Percentiles rank a stretch among this genome's conserved stretches.
These are phyloP conservation scores for Neofusicoccum cordaticola DNA, from an alignment of 2,329 filamentous ascomycete species.

Conservation along the genomic window DNA sequence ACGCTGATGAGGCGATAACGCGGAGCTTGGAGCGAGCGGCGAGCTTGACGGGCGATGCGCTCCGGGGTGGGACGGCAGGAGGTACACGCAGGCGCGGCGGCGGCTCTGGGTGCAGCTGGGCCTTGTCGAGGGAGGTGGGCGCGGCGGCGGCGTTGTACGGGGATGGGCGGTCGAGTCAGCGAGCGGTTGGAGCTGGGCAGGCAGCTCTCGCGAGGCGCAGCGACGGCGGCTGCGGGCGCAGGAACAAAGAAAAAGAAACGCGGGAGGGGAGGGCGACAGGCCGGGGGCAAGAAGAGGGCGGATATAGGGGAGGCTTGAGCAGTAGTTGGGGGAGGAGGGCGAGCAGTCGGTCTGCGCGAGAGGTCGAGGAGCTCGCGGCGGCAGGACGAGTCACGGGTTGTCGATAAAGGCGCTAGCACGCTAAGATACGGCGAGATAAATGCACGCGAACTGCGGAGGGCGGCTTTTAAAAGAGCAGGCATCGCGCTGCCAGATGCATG, in stretches of 20 bases:
- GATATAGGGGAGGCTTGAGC: slow-evolving; percentile 3
- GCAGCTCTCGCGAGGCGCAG: slow-evolving; percentile 2
- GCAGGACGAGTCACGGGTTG: slow-evolving; percentile 1
- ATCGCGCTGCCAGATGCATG: slow-evolving; percentile 1
- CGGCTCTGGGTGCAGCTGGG: neutral
- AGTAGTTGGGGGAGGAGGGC: slow-evolving; percentile 3
- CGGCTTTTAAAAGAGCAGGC: slow-evolving; percentile 2
- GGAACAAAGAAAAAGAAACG: slow-evolving; percentile 17
- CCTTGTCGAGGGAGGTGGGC: slow-evolving; percentile 3
- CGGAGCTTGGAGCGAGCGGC: slow-evolving; percentile 9
- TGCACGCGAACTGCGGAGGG: neutral
- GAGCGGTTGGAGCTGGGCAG: slow-evolving; percentile 11
- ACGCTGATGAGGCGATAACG: neutral
- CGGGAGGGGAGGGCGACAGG: neutral
- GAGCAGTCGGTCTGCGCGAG: slow-evolving; percentile 9
- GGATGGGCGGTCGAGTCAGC: slow-evolving; percentile 11
- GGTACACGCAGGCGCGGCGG: neutral
- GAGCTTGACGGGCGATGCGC: neutral
- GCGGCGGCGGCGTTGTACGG: slow-evolving; percentile 6
- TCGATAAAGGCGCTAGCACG: neutral
- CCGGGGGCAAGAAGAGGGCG: neutral
- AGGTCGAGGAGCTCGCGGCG: neutral
- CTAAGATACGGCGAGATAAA: slow-evolving; percentile 3
- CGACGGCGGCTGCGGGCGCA: slow-evolving; percentile 1
- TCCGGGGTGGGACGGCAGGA: slow-evolving; percentile 3